Percentiles rank a stretch among this genome's conserved stretches.
These are phyloP conservation scores for Zymoseptoria passerinii DNA, from an alignment of 2,329 filamentous ascomycete genomes.

Conservation along the genomic window DNA sequence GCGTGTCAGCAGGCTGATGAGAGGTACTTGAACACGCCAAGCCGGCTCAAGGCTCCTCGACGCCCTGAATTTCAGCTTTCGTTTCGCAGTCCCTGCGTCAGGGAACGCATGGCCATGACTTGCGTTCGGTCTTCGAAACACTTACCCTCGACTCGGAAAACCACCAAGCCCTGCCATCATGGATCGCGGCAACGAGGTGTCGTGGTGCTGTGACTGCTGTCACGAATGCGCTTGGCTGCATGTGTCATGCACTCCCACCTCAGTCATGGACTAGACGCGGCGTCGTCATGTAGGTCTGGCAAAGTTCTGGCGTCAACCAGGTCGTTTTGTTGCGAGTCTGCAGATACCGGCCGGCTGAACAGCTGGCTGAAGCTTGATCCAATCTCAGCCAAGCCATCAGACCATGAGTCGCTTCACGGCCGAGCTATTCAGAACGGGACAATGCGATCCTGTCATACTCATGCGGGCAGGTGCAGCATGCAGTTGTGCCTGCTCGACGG, in stretches of 20 bases:
- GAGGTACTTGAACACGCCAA: not conserved
- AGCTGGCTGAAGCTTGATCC: not conserved
- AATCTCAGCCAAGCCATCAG: no score
- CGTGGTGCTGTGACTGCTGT: not conserved
- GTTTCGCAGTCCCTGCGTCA: not conserved
- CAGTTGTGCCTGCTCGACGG: not conserved
- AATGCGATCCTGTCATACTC: not conserved
- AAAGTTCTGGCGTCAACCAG: not conserved
- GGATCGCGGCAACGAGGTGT: not conserved
- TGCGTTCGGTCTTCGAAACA: not conserved
- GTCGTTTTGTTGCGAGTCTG: not conserved
- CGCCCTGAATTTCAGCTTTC: not conserved
- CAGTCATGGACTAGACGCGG: not conserved
- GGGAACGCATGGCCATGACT: not conserved
- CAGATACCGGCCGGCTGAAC: not conserved
- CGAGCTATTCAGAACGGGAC: not conserved
- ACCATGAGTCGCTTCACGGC: no score
- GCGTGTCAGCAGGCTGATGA: not conserved
- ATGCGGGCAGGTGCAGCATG: not conserved
- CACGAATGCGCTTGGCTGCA: not conserved
- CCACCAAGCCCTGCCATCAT: not conserved
- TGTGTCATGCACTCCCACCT: not conserved
- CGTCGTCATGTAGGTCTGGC: not conserved
- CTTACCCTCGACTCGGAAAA: not conserved
- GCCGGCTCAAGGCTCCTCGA: not conserved